Evolutionary conservation across 2,329 filamentous ascomycete species (phyloP).

Genomic region (Ophiocordyceps camponoti-rufipedis): DNA sequence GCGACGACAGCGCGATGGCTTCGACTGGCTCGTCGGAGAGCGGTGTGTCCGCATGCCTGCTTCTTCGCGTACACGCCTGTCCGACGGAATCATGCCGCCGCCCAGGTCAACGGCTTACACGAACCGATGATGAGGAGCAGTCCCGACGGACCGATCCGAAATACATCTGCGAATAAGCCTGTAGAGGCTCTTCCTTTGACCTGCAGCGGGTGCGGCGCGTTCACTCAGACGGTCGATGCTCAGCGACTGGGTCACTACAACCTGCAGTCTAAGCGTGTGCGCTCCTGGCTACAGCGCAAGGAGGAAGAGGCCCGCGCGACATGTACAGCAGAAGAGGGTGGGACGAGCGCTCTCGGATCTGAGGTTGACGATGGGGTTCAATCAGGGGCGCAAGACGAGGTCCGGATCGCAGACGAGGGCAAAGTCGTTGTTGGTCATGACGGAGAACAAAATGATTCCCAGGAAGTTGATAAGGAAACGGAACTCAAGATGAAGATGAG

Average conservation of each 20-base stretch:
- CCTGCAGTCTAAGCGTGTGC: slow-evolving; percentile 29
- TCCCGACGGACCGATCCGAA: no score
- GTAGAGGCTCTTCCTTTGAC: slow-evolving; percentile 26
- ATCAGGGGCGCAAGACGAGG: not conserved
- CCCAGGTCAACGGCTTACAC: not conserved
- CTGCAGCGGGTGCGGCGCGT: slow-evolving; percentile 47
- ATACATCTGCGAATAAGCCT: no score
- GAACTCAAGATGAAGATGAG: not conserved
- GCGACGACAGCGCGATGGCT: slow-evolving; percentile 21
- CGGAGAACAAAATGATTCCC: no score
- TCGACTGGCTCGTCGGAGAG: slow-evolving; percentile 25
- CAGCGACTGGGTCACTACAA: slow-evolving; percentile 39
- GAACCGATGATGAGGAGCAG: no score
- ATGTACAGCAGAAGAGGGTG: no score
- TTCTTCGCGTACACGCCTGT: slow-evolving; percentile 1
- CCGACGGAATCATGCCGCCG: slow-evolving; percentile 12
- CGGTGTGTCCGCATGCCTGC: slow-evolving; percentile 12
- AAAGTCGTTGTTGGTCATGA: no score
- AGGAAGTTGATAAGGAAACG: no score
- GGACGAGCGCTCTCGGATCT: no score
- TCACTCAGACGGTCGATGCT: slow-evolving; percentile 35
- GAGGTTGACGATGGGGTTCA: not conserved
- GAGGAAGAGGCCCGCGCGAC: not conserved
- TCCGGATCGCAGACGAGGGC: not conserved
- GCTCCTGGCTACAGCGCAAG: slow-evolving; percentile 20